phyloP scores from a whole-genome alignment of 495 filamentous ascomycete genomes.

The Sabuloglossum arenarium region DNA sequence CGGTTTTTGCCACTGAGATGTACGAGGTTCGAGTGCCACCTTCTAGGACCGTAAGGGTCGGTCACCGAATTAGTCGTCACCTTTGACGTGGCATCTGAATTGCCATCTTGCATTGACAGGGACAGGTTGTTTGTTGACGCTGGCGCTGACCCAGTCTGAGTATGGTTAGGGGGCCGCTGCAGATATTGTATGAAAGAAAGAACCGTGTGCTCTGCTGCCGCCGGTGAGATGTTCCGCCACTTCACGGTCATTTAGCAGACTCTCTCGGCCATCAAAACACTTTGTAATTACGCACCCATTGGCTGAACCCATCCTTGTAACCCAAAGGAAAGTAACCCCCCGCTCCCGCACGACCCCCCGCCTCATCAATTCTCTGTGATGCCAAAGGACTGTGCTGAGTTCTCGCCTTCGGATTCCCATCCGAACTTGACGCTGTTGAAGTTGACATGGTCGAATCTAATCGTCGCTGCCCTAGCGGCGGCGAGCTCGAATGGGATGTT shows the following conservation, averaged over 20 bases:
- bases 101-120: slow-evolving; percentile 18
- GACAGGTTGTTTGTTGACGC: slow-evolving; percentile 16
- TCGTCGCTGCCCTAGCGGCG: not conserved
- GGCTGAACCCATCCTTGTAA: slow-evolving; percentile 74
- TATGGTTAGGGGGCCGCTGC: slow-evolving; percentile 48
- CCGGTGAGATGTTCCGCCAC: slow-evolving; percentile 70
- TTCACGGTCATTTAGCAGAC: slow-evolving; percentile 19
- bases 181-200: slow-evolving; percentile 75
- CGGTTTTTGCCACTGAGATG: slow-evolving; percentile 67
- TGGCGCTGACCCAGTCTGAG: slow-evolving; percentile 36
- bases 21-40: slow-evolving; percentile 74
- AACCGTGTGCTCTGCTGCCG: slow-evolving; percentile 75
- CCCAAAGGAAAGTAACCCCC: slow-evolving; percentile 55
- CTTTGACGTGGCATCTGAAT: slow-evolving; percentile 20
- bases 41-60: slow-evolving; percentile 71
- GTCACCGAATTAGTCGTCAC: slow-evolving; percentile 30
- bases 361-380: slow-evolving; percentile 7
- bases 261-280: not conserved
- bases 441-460: slow-evolving; percentile 15
- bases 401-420: not conserved
- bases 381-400: slow-evolving; percentile 4
- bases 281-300: slow-evolving; percentile 52
- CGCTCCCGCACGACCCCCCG: slow-evolving; percentile 15
- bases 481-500: not conserved
- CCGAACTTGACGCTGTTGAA: slow-evolving; percentile 5